Evolutionary conservation across 441 rosid genomes (phyloP).

Genomic region (Francoa sonchifolia): DNA sequence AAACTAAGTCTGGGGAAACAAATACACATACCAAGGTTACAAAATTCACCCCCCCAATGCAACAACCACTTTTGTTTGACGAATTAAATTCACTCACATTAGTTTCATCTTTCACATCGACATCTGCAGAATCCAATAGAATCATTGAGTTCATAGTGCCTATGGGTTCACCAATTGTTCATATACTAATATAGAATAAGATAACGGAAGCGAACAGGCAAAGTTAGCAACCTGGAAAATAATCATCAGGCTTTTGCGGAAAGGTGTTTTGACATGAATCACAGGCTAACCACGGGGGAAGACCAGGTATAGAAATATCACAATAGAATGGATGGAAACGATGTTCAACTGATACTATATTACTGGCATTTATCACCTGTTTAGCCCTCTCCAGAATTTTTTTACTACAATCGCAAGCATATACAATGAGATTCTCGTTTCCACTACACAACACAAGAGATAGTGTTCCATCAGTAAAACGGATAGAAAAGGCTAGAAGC

Average conservation of each 20-base stretch:
- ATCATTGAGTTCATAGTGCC: neutral
- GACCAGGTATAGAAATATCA: conserved; percentile 46
- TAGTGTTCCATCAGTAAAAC: neutral
- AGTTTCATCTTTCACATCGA: conserved; percentile 12
- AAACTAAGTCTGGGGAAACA: neutral
- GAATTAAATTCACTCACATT: conserved; percentile 8
- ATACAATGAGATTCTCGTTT: conserved; percentile 35
- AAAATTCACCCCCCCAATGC: conserved; percentile 62
- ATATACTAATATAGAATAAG: neutral
- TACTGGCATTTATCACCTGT: conserved; percentile 25
- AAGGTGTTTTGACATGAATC: conserved; percentile 25
- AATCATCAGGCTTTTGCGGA: conserved; percentile 13
- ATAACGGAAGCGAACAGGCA: neutral
- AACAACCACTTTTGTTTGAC: conserved; percentile 24
- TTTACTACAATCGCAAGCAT: conserved; percentile 77
- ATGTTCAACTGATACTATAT: conserved; percentile 11
- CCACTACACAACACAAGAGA: conserved; percentile 30
- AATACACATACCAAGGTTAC: conserved; percentile 52
- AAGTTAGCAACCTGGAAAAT: conserved; percentile 21
- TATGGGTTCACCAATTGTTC: neutral
- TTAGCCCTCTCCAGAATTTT: conserved; percentile 54
- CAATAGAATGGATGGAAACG: conserved; percentile 49
- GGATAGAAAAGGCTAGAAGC: neutral
- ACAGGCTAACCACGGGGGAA: conserved; percentile 57
- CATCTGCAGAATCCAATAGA: conserved; percentile 15